These are phyloP conservation scores for Lentinula sp. DNA, from an alignment of 768 basidiomycete species.

Conservation along the genomic window DNA sequence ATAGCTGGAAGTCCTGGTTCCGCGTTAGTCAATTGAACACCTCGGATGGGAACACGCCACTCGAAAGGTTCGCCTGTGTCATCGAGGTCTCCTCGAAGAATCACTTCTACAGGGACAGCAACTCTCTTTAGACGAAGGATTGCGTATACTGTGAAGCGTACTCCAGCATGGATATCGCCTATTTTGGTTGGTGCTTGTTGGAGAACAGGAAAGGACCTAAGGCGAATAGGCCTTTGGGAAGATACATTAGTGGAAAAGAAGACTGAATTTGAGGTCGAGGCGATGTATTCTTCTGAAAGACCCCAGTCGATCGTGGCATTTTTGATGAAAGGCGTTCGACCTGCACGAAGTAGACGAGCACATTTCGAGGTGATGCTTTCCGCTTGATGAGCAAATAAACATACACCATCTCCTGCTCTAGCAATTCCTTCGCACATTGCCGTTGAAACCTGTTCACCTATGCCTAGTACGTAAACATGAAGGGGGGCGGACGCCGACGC, in stretches of 20 bases:
- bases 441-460: constrained; percentile 44
- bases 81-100: constrained; percentile 28
- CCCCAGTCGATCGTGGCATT: constrained; percentile 48
- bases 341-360: constrained; percentile 43
- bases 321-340: constrained; percentile 39
- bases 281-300: constrained; percentile 19
- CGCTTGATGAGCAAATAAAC: constrained; percentile 35
- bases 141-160: constrained; percentile 26
- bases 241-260: constrained; percentile 12
- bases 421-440: constrained; percentile 52
- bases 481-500: constrained; percentile 25
- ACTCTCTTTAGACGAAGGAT: constrained; percentile 23
- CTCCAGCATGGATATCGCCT: constrained; percentile 27
- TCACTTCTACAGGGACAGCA: constrained; percentile 24
- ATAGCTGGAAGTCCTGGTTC: constrained; percentile 30
- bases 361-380: constrained; percentile 46
- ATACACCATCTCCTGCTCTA: constrained; percentile 43
- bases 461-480: constrained; percentile 44
- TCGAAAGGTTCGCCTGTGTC: constrained; percentile 24
- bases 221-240: constrained; percentile 14
- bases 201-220: constrained; percentile 20
- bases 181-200: constrained; percentile 31
- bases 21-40: constrained; percentile 26
- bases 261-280: constrained; percentile 9
- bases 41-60: constrained; percentile 23